Percentiles rank a stretch among this genome's conserved stretches.
Evolutionary conservation across 768 basidiomycete species (phyloP).

Genomic region (Daedaleopsis nitida): DNA sequence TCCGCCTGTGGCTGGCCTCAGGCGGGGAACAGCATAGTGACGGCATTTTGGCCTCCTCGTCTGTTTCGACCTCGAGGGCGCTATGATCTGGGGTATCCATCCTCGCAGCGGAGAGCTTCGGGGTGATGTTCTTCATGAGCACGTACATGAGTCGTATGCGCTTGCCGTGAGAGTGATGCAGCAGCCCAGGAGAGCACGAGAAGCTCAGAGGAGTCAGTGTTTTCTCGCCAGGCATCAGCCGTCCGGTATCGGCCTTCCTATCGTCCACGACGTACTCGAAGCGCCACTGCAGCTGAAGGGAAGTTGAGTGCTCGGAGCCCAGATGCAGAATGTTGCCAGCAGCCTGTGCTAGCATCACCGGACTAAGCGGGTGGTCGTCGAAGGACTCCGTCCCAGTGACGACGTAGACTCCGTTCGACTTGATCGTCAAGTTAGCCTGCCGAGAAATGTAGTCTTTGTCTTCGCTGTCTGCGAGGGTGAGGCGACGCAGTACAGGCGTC

Average conservation of each 20-base stretch:
- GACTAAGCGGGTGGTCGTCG: constrained; percentile 21
- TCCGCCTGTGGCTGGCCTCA: constrained; percentile 5
- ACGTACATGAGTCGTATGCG: constrained; percentile 63
- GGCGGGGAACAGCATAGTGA: background rate
- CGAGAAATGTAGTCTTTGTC: constrained; percentile 74
- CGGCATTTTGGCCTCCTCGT: background rate
- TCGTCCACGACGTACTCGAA: constrained; percentile 81
- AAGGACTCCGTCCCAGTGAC: constrained; percentile 66
- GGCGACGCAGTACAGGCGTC: constrained; percentile 67
- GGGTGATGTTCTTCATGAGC: constrained; percentile 65
- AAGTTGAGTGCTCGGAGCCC: background rate
- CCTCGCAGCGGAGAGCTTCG: constrained; percentile 56
- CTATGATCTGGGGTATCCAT: background rate
- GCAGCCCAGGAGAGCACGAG: constrained; percentile 68
- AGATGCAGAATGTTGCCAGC: constrained; percentile 1
- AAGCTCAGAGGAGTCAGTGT: constrained; percentile 72
- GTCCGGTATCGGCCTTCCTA: constrained; percentile 41
- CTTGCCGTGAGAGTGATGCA: constrained; percentile 66
- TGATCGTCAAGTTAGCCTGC: constrained; percentile 70
- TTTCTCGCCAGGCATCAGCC: constrained; percentile 56
- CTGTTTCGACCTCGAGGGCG: no score
- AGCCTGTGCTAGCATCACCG: background rate
- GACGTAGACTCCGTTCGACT: constrained; percentile 73
- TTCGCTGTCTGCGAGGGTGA: constrained; percentile 68
- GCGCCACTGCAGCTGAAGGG: constrained; percentile 62